These are phyloP conservation scores for Peronospora farinosa DNA, from an alignment of 352 stramenopile genomes.

Conservation along the genomic window DNA sequence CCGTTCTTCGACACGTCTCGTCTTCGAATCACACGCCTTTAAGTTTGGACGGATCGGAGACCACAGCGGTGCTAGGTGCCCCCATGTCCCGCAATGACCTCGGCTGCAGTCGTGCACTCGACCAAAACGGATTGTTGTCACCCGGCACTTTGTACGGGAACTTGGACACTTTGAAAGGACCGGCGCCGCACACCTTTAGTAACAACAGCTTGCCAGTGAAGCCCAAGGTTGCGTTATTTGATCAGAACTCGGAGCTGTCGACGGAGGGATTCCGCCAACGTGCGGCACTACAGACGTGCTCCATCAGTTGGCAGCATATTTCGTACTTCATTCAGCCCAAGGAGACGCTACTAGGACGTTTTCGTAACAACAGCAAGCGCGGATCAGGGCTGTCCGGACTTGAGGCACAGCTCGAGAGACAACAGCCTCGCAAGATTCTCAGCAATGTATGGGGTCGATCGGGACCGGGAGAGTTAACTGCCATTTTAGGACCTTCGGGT, in stretches of 20 bases:
- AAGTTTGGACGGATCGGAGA: slow-evolving; percentile 22
- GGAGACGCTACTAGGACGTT: slow-evolving; percentile 12
- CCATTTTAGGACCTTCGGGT: slow-evolving; percentile 63
- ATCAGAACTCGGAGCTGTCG: slow-evolving; percentile 26
- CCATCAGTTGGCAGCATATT: slow-evolving; percentile 64
- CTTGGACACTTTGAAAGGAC: slow-evolving; percentile 21
- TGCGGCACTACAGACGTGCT: slow-evolving; percentile 37
- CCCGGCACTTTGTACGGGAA: slow-evolving; percentile 22
- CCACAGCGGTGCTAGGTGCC: slow-evolving; percentile 25
- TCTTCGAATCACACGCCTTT: slow-evolving; percentile 21
- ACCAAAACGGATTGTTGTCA: slow-evolving; percentile 20
- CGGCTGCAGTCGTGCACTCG: slow-evolving; percentile 16
- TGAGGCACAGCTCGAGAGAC: slow-evolving; percentile 30
- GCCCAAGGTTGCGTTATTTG: slow-evolving; percentile 32
- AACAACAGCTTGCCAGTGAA: slow-evolving; percentile 26
- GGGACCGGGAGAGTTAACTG: slow-evolving; percentile 54
- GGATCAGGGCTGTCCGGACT: slow-evolving; percentile 20
- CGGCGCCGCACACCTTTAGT: slow-evolving; percentile 21
- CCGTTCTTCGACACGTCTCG: slow-evolving; percentile 22
- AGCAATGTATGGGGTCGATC: slow-evolving; percentile 61
- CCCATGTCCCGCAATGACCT: slow-evolving; percentile 22
- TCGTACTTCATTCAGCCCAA: slow-evolving; percentile 47
- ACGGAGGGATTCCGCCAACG: slow-evolving; percentile 28
- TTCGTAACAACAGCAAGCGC: slow-evolving; percentile 25
- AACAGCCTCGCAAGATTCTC: slow-evolving; percentile 50